These are phyloP conservation scores for Suillus plorans DNA, from an alignment of 768 basidiomycete species.

Conservation along the genomic window DNA sequence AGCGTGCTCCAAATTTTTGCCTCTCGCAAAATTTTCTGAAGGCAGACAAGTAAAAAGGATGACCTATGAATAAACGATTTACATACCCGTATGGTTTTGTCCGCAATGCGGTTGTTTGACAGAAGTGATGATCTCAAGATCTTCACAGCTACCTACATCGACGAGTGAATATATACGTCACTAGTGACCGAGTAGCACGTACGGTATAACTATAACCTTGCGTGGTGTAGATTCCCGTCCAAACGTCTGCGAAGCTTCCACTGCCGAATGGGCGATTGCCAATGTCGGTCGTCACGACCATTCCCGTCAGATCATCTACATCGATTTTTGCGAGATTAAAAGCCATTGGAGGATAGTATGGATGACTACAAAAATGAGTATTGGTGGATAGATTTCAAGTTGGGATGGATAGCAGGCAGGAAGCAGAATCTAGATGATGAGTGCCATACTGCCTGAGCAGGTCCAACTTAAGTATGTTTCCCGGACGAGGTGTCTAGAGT, in stretches of 20 bases:
- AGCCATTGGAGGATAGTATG: neutral
- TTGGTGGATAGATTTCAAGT: neutral
- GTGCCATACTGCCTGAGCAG: neutral
- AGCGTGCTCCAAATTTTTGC: conserved; percentile 27
- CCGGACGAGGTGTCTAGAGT: neutral
- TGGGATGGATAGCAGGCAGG: neutral
- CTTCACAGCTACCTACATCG: neutral
- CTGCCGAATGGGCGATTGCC: neutral
- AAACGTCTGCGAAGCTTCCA: neutral
- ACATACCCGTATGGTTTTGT: neutral
- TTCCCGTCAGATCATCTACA: neutral
- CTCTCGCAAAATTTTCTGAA: conserved; percentile 28
- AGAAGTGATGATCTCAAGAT: neutral
- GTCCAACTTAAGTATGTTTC: conserved; percentile 2
- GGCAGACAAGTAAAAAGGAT: neutral
- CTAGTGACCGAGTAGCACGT: neutral
- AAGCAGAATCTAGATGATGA: neutral
- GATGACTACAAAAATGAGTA: neutral
- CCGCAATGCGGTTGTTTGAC: neutral
- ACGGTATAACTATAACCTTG: neutral
- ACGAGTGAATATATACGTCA: neutral
- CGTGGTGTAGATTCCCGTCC: neutral
- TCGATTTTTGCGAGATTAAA: neutral
- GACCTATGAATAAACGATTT: neutral
- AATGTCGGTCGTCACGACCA: neutral